Evolutionary conservation across 1,284 basidiomycete genomes (phyloP).

Genomic region (Pyrrhoderma noxium): DNA sequence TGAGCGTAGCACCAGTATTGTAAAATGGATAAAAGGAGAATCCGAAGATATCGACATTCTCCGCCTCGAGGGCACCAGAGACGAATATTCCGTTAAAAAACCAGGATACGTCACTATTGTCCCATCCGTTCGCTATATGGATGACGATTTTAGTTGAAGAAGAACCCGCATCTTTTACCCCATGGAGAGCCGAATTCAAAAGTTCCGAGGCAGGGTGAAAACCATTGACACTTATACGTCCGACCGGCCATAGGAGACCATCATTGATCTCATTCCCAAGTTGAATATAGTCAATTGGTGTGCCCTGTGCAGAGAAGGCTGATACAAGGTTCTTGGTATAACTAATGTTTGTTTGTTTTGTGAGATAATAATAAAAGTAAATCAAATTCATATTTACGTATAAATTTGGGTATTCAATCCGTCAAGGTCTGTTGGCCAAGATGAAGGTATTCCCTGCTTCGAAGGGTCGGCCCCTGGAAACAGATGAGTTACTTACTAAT

Average conservation of each 20-base stretch:
- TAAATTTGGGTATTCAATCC: slow-evolving; percentile 50
- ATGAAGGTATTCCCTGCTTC: slow-evolving; percentile 50
- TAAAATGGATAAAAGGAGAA: slow-evolving; percentile 65
- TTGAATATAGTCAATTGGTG: slow-evolving; percentile 45
- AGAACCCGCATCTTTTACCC: slow-evolving; percentile 35
- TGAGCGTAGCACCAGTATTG: slow-evolving; percentile 46
- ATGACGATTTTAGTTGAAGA: slow-evolving; percentile 45
- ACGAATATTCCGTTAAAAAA: slow-evolving; percentile 50
- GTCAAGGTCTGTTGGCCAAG: slow-evolving; percentile 46
- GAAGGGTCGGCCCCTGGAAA: slow-evolving; percentile 54
- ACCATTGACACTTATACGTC: slow-evolving; percentile 46
- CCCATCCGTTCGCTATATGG: slow-evolving; percentile 62
- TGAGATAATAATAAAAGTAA: not conserved
- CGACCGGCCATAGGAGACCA: slow-evolving; percentile 56
- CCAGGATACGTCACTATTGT: slow-evolving; percentile 36
- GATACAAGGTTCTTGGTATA: slow-evolving; percentile 48
- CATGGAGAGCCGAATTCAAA: slow-evolving; percentile 47
- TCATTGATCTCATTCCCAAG: slow-evolving; percentile 24
- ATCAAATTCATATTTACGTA: slow-evolving; percentile 30
- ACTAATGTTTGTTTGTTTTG: slow-evolving; percentile 24
- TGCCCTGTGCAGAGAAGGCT: slow-evolving; percentile 45
- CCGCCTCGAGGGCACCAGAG: slow-evolving; percentile 40
- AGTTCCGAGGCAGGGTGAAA: slow-evolving; percentile 50
- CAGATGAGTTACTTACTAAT: not conserved
- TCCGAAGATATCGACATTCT: slow-evolving; percentile 52